phyloP scores from a whole-genome alignment of 371 early-diverging fungal genomes.

The Mucor indicus region DNA sequence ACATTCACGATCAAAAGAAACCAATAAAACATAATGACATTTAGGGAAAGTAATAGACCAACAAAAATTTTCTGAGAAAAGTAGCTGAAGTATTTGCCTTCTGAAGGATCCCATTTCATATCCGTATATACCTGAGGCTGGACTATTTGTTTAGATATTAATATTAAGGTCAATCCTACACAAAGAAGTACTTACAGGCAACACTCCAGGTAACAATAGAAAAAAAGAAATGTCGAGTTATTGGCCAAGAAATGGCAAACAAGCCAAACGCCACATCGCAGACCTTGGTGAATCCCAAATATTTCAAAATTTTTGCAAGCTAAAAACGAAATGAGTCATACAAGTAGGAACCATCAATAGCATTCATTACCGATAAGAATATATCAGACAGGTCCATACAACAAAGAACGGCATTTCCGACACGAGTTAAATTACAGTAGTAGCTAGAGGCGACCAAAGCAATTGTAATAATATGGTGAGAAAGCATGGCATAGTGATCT shows the following conservation, averaged over 20 bases:
- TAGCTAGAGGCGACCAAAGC: slow-evolving; percentile 56
- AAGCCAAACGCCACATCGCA: slow-evolving; percentile 68
- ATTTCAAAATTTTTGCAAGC: slow-evolving; percentile 70
- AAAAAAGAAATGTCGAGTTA: slow-evolving; percentile 64
- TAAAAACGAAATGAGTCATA: background rate
- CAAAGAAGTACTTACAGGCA: slow-evolving; percentile 32
- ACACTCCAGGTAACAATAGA: slow-evolving; percentile 45
- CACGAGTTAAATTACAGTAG: slow-evolving; percentile 59
- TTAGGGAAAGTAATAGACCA: slow-evolving; percentile 49
- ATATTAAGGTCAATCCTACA: too few relatives aligned
- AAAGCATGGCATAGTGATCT: slow-evolving; percentile 67
- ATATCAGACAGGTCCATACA: slow-evolving; percentile 81
- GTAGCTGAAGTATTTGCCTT: slow-evolving; percentile 49
- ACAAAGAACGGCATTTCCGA: slow-evolving; percentile 71
- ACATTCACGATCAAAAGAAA: slow-evolving; percentile 64
- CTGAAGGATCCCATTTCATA: slow-evolving; percentile 52
- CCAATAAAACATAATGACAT: slow-evolving; percentile 70
- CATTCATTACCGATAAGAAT: slow-evolving; percentile 50
- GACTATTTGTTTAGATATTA: too few relatives aligned
- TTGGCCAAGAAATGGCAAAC: slow-evolving; percentile 71
- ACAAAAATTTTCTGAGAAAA: slow-evolving; percentile 43
- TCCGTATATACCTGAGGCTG: slow-evolving; percentile 38
- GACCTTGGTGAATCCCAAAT: slow-evolving; percentile 49
- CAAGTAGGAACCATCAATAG: background rate
- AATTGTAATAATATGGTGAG: slow-evolving; percentile 71